Evolutionary conservation across 1,284 basidiomycete genomes (phyloP).

Genomic region (Microbotryomycetes sp.): DNA sequence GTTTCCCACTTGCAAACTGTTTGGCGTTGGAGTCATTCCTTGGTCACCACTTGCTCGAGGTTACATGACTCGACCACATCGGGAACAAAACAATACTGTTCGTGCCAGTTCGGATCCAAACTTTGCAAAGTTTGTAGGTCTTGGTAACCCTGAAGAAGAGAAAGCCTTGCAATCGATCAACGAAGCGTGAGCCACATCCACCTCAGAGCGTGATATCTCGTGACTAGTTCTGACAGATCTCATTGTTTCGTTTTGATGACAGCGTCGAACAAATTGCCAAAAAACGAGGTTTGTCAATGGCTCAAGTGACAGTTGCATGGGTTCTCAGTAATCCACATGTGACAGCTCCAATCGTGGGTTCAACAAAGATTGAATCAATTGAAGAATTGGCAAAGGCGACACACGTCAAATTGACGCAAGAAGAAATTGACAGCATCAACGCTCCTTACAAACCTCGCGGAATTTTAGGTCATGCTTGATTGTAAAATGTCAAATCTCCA

Average conservation of each 20-base stretch:
- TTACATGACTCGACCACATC: slow-evolving; percentile 29
- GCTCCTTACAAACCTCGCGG: slow-evolving; percentile 48
- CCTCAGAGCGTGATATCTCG: not conserved
- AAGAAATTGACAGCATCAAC: slow-evolving; percentile 52
- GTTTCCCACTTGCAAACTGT: slow-evolving; percentile 38
- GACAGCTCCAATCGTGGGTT: slow-evolving; percentile 37
- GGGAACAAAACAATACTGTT: slow-evolving; percentile 18
- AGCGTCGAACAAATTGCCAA: slow-evolving; percentile 35
- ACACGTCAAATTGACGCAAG: slow-evolving; percentile 50
- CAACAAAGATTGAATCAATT: slow-evolving; percentile 32
- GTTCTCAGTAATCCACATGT: slow-evolving; percentile 20
- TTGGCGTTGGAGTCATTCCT: slow-evolving; percentile 44
- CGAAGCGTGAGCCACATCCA: slow-evolving; percentile 27
- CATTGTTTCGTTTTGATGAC: not conserved
- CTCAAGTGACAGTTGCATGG: slow-evolving; percentile 36
- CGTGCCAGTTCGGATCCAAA: slow-evolving; percentile 27
- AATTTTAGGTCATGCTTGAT: slow-evolving; percentile 31
- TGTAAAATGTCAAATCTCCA: not conserved
- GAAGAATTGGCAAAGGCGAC: slow-evolving; percentile 31
- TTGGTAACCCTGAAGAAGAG: slow-evolving; percentile 23
- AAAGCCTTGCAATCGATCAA: slow-evolving; percentile 23
- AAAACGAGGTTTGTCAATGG: slow-evolving; percentile 33
- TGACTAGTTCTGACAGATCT: not conserved
- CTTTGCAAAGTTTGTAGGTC: slow-evolving; percentile 29
- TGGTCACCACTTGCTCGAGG: slow-evolving; percentile 40